These are phyloP conservation scores for Iris macrosiphon DNA, from an alignment of 106 monocot genomes.

Conservation along the genomic window DNA sequence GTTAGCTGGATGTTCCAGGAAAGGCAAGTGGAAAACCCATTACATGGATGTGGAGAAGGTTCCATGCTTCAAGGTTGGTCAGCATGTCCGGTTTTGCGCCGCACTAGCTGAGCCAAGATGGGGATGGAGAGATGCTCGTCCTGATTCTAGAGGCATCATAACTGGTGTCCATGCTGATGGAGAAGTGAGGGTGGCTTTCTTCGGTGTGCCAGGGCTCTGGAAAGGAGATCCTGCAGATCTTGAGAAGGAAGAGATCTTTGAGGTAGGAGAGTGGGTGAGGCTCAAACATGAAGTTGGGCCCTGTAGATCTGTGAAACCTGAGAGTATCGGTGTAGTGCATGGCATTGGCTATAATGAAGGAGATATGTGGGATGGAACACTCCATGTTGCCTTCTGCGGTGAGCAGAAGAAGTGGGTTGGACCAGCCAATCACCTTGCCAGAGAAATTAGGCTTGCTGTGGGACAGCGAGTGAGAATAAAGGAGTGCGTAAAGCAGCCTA, in stretches of 20 bases:
- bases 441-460: constrained; percentile 25
- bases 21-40: constrained; percentile 82
- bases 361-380: constrained; percentile 69
- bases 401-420: constrained; percentile 97
- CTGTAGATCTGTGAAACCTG: constrained; percentile 78
- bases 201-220: constrained; percentile 63
- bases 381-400: constrained; percentile 85
- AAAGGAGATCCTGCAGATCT: constrained; percentile 93
- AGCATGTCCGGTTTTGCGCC: constrained; percentile 66
- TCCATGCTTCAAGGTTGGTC: constrained; percentile 60
- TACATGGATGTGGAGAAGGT: constrained; percentile 95
- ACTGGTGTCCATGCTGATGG: constrained; percentile 85
- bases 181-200: constrained; percentile 84
- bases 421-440: constrained; percentile 47
- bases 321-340: constrained; percentile 85
- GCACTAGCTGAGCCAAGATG: constrained; percentile 88
- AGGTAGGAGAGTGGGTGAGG: constrained; percentile 92
- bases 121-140: constrained; percentile 88
- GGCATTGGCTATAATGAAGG: constrained; percentile 64
- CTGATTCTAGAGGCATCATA: constrained; percentile 81
- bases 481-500: constrained; percentile 64
- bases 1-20: constrained; percentile 89
- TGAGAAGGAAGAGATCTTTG: constrained; percentile 73
- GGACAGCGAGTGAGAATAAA: constrained; percentile 76
- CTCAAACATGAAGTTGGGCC: constrained; percentile 30